A percentile compares a stretch with the other conserved stretches of the same genome.
These are phyloP conservation scores for Chlamydomonas incerta DNA, from an alignment of 139 green algal species.

Conservation along the genomic window DNA sequence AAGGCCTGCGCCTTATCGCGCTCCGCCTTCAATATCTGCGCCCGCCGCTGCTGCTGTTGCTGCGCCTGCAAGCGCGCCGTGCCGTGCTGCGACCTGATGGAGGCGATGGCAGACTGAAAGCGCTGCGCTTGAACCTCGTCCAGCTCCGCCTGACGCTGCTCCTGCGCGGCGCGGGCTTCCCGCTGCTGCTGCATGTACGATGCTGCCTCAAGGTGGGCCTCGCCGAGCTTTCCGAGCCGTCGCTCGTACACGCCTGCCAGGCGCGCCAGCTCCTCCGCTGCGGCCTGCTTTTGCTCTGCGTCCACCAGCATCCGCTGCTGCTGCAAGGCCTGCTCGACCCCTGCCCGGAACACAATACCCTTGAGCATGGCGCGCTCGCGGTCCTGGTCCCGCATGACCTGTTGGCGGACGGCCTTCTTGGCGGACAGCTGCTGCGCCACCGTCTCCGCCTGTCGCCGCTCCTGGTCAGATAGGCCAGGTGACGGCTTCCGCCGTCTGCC, in stretches of 20 bases:
- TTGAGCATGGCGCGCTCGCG: conserved; percentile 17
- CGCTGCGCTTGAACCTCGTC: conserved; percentile 2
- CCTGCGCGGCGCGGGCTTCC: neutral
- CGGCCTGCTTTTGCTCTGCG: neutral
- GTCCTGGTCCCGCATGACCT: conserved; percentile 33
- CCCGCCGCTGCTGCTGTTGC: neutral
- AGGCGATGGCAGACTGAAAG: neutral
- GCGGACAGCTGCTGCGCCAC: neutral
- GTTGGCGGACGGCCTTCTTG: neutral
- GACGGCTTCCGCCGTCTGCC: too few relatives aligned
- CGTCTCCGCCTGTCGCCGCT: neutral
- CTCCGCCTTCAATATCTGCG: neutral
- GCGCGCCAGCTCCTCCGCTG: conserved; percentile 2
- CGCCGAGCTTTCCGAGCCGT: neutral
- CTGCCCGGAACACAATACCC: neutral
- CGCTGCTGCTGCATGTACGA: conserved; percentile 22
- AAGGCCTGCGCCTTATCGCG: conserved; percentile 27
- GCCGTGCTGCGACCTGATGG: neutral
- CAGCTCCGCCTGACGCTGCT: neutral
- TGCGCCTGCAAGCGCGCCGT: neutral
- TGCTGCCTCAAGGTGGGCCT: conserved; percentile 18
- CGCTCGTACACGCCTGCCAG: conserved; percentile 7
- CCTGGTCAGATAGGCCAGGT: neutral
- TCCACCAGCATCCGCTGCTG: neutral
- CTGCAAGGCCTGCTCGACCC: neutral